Evolutionary conservation across 2,329 filamentous ascomycete species (phyloP).

Genomic region (Cytospora leucostoma): DNA sequence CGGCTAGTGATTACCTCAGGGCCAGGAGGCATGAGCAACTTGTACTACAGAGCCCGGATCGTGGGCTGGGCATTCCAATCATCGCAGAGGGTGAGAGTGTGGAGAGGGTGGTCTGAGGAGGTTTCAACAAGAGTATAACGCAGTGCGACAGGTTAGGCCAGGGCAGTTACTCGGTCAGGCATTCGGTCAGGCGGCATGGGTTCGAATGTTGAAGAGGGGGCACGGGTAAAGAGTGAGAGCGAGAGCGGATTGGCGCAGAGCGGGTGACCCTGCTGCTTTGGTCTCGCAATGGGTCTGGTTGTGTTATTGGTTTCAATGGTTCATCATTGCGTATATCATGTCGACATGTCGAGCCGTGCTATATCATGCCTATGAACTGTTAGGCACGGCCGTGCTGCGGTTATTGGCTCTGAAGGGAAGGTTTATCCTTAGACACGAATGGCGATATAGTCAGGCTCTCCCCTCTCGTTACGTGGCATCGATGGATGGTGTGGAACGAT

Average conservation of each 20-base stretch:
- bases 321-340: slow-evolving; percentile 2
- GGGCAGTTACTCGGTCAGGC: too few species aligned
- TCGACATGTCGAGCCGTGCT: background rate
- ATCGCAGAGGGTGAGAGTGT: slow-evolving; percentile 82
- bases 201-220: background rate
- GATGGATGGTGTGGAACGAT: background rate
- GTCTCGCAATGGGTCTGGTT: background rate
- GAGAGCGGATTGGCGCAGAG: background rate
- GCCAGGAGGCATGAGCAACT: slow-evolving; percentile 90
- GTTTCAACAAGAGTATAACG: background rate
- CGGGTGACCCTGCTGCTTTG: background rate
- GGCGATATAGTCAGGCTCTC: background rate
- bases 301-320: background rate
- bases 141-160: background rate
- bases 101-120: slow-evolving; percentile 69
- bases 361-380: background rate
- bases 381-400: background rate
- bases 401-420: background rate
- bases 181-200: background rate
- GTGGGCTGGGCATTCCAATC: slow-evolving; percentile 80
- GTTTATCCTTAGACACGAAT: background rate
- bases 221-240: background rate
- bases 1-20: slow-evolving; percentile 86
- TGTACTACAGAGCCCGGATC: slow-evolving; percentile 87
- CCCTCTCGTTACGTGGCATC: background rate